Conservation (phyloP, 768 basidiomycete genomes). For the Leucogyrophana mollusca region DNA sequence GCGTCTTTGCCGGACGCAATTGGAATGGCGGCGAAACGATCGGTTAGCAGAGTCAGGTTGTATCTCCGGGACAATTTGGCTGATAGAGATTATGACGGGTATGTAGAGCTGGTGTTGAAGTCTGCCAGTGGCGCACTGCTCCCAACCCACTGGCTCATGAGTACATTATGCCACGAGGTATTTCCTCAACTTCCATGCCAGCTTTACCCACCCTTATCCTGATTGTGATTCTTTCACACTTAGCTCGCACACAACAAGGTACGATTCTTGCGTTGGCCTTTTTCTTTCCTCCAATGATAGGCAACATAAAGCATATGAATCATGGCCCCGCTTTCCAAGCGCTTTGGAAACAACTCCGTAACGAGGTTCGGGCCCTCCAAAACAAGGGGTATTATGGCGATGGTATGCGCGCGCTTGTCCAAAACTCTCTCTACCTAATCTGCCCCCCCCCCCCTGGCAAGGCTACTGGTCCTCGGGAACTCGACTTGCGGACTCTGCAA, state of each 20-base stretch:
- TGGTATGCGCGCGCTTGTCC: constrained; percentile 39
- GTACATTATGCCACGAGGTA: constrained; percentile 84
- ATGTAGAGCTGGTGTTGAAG: constrained; percentile 74
- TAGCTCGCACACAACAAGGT: constrained; percentile 86
- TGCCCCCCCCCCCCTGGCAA: constrained; percentile 24
- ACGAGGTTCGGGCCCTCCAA: constrained; percentile 71
- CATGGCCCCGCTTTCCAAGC: constrained; percentile 77
- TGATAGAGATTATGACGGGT: not conserved
- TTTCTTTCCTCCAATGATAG: not conserved
- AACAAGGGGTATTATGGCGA: constrained; percentile 80
- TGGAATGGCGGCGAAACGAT: constrained; percentile 84
- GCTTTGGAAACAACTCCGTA: constrained; percentile 64
- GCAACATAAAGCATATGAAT: constrained; percentile 63
- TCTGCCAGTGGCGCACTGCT: constrained; percentile 58
- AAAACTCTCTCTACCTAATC: constrained; percentile 2
- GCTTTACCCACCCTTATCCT: constrained; percentile 10
- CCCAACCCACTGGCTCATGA: constrained; percentile 67
- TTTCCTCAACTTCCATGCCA: constrained; percentile 8
- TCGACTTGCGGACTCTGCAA: constrained; percentile 64
- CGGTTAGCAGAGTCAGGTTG: constrained; percentile 39
- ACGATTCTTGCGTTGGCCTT: constrained; percentile 4
- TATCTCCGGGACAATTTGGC: not conserved
- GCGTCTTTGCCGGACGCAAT: constrained; percentile 78
- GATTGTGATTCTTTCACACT: constrained; percentile 2
- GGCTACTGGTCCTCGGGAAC: constrained; percentile 83